Percentiles rank a stretch among this genome's conserved stretches.
Conservation (phyloP, 2,329 filamentous ascomycete genomes). For the Epichloe coenophiala region DNA sequence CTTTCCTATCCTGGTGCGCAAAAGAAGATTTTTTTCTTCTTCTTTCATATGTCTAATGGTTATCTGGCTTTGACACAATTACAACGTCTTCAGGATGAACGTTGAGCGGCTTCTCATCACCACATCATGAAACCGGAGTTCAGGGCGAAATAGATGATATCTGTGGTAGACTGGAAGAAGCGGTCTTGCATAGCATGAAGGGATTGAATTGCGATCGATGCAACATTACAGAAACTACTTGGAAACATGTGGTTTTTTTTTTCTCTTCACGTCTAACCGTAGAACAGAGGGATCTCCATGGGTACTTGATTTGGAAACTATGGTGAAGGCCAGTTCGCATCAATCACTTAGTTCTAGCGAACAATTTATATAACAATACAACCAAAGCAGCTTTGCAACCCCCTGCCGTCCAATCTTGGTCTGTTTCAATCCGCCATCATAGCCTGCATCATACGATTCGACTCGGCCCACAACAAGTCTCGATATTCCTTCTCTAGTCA, state of each 20-base stretch:
- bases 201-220: neutral
- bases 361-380: neutral
- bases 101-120: neutral
- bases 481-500: constrained; percentile 3
- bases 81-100: neutral
- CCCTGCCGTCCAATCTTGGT: neutral
- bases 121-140: neutral
- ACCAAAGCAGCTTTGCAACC: too few species aligned
- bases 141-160: neutral
- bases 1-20: neutral
- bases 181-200: neutral
- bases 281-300: too few species aligned
- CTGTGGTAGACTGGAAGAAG: neutral
- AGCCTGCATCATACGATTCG: constrained; percentile 13
- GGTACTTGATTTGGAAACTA: too few species aligned
- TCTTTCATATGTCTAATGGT: neutral
- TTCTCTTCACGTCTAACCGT: too few species aligned
- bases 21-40: neutral
- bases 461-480: constrained; percentile 3
- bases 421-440: constrained; percentile 9
- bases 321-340: too few species aligned
- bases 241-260: too few species aligned
- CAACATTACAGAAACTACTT: neutral
- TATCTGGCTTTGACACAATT: neutral
- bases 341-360: too few species aligned